Conservation (phyloP, 192 early-diverging fungal species). For the Geranomyces variabilis region DNA sequence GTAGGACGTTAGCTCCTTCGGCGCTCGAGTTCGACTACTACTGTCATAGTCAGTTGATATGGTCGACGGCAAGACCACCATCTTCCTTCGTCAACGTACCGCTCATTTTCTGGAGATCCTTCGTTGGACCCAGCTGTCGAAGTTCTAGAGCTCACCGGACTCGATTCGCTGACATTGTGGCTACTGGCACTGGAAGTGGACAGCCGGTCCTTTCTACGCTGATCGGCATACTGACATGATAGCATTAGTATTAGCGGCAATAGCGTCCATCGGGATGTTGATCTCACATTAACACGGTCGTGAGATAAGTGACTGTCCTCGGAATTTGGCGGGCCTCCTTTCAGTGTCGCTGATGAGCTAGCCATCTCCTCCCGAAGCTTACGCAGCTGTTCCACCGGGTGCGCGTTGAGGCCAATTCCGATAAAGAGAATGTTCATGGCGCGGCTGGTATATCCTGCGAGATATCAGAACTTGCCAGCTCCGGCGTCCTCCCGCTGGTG, state of each 20-base stretch:
- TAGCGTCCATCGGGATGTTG: too few species aligned
- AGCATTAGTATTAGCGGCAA: too few species aligned
- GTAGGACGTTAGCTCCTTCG: too few species aligned
- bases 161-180: neutral
- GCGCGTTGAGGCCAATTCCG: conserved; percentile 32
- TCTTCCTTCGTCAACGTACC: neutral
- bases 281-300: too few species aligned
- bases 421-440: conserved; percentile 26
- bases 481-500: neutral
- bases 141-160: neutral
- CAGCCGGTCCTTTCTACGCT: neutral
- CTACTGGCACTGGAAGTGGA: neutral
- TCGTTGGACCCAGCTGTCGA: conserved; percentile 1
- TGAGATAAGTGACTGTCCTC: too few species aligned
- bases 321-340: neutral
- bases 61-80: too few species aligned
- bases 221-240: too few species aligned
- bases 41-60: too few species aligned
- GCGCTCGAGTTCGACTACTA: too few species aligned
- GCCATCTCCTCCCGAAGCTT: neutral
- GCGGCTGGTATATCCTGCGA: conserved; percentile 25
- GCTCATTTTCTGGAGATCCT: neutral
- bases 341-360: neutral
- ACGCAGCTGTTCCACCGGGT: conserved; percentile 26
- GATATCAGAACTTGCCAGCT: neutral